Evolutionary conservation across 1,284 basidiomycete species (phyloP), one percentile per base, ranked within the genome.

Genomic region (Blastosporella zonata): DNA sequence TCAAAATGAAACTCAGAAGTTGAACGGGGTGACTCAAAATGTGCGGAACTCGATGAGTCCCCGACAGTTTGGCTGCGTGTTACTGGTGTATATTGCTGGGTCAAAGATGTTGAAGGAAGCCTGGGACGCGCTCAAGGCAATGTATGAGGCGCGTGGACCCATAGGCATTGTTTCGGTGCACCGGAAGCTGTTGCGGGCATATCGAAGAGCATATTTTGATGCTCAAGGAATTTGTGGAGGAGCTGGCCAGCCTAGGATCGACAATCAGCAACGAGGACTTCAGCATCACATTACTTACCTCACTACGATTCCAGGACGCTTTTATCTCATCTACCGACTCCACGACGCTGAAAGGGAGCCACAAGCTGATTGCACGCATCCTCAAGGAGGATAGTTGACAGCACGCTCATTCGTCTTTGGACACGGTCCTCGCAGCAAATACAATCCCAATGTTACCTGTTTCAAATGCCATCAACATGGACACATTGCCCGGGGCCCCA

Each of bases 241-340:
- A 64, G 37, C 47, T 65, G n/a, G 41, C 40, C 13, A 40, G 33
- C 2, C 52, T 62, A 21, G 56, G 58, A 8, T 33, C 45, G 27
- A 41, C 18, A 28, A 46, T 67, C 8, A 37, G 27, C 0, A 67
- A 70, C 22, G 53, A 60, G 17, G 69, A 71, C 13, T 72, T 72
- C 43, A 44, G 57, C 2, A 65, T 65, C 49, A 64, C 61, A 12
- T 47, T 72, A 1, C 55, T 71, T 4, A 65, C 62, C 0, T 69
- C 65, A 10, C 54, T 73, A 6, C 69, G 62, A 67, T 20, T 59
- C 59, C 9, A 70, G 70, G 60, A 71, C 39, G 47, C 51, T 5
- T 71, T 67, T 46, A 65, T 64, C 2, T 50, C 55, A 3, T 49
- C 59, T 5, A 38, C 62, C 15, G 53, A 61, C 46, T 52, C 61